These are phyloP conservation scores for Erigeron philadelphicus DNA, from an alignment of 140 eudicot genomes.

Conservation along the genomic window DNA sequence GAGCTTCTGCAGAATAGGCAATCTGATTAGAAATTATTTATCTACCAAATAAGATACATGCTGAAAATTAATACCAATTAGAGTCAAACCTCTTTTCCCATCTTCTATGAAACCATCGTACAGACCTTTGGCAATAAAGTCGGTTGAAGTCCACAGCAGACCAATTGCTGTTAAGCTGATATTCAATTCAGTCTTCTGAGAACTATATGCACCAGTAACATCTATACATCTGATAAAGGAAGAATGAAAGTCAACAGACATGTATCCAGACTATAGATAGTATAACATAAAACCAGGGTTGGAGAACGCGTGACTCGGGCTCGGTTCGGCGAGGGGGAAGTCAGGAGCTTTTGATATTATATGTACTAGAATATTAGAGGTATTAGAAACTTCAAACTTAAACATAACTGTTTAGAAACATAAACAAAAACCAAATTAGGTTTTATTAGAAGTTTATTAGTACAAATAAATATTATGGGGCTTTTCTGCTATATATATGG, in stretches of 20 bases:
- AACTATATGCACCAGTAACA: slow-evolving; percentile 94
- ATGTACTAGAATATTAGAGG: not conserved
- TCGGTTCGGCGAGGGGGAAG: no score
- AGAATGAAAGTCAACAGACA: no score
- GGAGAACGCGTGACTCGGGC: no score
- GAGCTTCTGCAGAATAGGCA: slow-evolving; percentile 29
- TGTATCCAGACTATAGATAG: no score
- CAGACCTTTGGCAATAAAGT: slow-evolving; percentile 78
- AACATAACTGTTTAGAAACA: not conserved
- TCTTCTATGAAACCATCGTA: slow-evolving; percentile 37
- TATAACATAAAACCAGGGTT: no score
- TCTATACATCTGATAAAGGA: slow-evolving; percentile 71
- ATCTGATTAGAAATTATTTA: not conserved
- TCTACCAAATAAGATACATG: slow-evolving; percentile 15
- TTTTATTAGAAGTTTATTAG: no score
- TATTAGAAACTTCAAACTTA: not conserved
- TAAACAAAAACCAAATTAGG: no score
- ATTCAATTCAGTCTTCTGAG: slow-evolving; percentile 86
- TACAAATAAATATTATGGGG: no score
- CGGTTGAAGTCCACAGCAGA: slow-evolving; percentile 91
- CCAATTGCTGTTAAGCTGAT: slow-evolving; percentile 97
- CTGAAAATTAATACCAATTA: slow-evolving; percentile 6
- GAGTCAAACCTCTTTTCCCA: slow-evolving; percentile 46
- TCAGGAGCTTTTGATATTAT: no score
- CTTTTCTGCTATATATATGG: not conserved